Conservation (phyloP, 2,329 filamentous ascomycete species). For the Trichothecium sympodiale region DNA sequence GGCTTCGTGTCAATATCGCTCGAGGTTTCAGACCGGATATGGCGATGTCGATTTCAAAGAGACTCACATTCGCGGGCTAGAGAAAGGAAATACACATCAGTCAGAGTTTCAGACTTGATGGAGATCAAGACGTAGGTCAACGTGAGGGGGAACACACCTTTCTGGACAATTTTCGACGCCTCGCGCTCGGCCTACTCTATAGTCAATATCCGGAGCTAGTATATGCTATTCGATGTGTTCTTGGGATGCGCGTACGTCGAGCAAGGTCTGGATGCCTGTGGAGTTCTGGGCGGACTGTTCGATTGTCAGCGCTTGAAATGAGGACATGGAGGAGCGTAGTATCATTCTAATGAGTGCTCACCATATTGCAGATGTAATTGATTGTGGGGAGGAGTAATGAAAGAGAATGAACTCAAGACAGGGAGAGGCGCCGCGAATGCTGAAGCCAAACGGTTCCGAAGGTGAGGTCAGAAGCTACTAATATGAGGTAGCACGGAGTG, state of each 20-base stretch:
- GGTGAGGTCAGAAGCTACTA: too few relatives aligned
- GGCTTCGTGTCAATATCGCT: too few relatives aligned
- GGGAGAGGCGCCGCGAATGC: slow-evolving; percentile 9
- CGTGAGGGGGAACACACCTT: slow-evolving; percentile 48
- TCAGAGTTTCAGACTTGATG: too few relatives aligned
- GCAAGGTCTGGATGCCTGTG: slow-evolving; percentile 93
- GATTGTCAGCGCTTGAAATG: slow-evolving; percentile 11
- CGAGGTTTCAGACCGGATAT: neutral
- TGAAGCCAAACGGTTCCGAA: slow-evolving; percentile 5
- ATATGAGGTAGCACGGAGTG: too few relatives aligned
- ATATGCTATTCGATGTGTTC: neutral
- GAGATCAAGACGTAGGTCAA: slow-evolving; percentile 4
- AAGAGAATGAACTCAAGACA: slow-evolving; percentile 1
- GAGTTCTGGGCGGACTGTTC: slow-evolving; percentile 93
- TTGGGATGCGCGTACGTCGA: slow-evolving; percentile 61
- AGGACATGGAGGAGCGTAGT: too few relatives aligned
- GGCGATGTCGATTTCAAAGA: neutral
- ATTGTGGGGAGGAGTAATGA: too few relatives aligned
- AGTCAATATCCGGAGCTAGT: slow-evolving; percentile 1
- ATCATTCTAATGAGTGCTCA: too few relatives aligned
- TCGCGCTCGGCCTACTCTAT: slow-evolving; percentile 82
- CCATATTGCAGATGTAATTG: too few relatives aligned
- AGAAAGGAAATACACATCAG: slow-evolving; percentile 16
- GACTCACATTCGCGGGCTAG: slow-evolving; percentile 78
- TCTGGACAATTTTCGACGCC: slow-evolving; percentile 97